phyloP scores from a whole-genome alignment of 495 filamentous ascomycete species.

The Penicillium lagena region DNA sequence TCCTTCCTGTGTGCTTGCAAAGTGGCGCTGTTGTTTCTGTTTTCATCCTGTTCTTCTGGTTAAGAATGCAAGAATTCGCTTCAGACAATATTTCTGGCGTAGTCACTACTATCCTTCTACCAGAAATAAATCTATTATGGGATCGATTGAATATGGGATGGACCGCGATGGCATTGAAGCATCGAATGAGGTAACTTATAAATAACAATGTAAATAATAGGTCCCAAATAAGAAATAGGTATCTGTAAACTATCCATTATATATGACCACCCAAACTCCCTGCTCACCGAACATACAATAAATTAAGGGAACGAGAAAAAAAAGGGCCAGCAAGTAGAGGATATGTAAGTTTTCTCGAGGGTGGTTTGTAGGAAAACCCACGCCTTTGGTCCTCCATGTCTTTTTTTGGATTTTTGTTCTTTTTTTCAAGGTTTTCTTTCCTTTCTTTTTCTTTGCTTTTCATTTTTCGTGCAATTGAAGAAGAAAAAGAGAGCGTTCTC shows the following conservation, averaged over 20 bases:
- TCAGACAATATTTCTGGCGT: no score
- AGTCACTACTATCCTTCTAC: no score
- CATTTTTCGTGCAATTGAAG: background rate
- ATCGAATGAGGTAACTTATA: background rate
- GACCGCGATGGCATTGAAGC: no score
- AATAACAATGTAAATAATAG: background rate
- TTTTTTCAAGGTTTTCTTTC: background rate
- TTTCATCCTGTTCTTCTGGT: background rate
- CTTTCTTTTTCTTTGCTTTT: background rate
- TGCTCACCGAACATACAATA: no score
- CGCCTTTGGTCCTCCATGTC: no score
- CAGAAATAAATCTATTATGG: no score
- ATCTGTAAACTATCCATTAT: background rate
- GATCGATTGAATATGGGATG: no score
- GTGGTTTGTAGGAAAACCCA: no score
- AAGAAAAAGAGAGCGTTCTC: no score
- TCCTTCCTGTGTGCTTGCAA: background rate
- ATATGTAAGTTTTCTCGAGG: no score
- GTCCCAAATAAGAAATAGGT: conserved; percentile 2
- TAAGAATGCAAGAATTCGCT: background rate
- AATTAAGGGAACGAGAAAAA: no score
- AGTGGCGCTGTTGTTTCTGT: background rate
- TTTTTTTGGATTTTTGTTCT: background rate
- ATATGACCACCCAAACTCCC: background rate
- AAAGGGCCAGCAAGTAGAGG: no score